Base-by-base conservation (phyloP, 2,329 filamentous ascomycete species). In the Diaporthe citriasiana region DNA sequence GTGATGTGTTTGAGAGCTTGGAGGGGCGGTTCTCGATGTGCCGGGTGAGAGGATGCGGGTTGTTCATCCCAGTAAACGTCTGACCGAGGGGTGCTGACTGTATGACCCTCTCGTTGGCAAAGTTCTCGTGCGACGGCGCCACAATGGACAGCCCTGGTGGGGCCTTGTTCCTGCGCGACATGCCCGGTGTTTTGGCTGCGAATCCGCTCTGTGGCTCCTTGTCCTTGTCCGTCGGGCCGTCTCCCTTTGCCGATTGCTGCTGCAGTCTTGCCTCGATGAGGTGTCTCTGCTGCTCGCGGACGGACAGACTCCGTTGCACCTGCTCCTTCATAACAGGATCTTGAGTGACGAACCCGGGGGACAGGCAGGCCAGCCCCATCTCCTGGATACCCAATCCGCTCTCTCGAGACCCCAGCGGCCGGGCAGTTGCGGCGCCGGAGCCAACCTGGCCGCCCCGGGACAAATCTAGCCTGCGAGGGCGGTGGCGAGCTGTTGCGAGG, bases 291-390 rank as follows among this genome's bases (percentile, higher is more conserved):
- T 98, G 95, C 78, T 99, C 96, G 76, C 95, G 90, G 40, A 99
- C 95, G 59, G 94, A 95, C 83, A 98, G 91, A 83, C 97, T 98
- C 78, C 96, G 92, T 84, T 98, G 95, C 70, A 99, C 87, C 83
- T 98, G 95, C 83, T 98, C 95, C 81, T 97, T 93, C 95, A 98
- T 97, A 27, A 93, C 90, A n/a, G 97, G 96, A 83, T 99, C 95
- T 79, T 98, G 94, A 22, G 97, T 98, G 77, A 97, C 92, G 80
- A 99, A 98, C 71, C 97, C 97, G 0, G 97, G 97, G 2, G 97
- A 98, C 72, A 99, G 87, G 80, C 97, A 99, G 55, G 96, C 96
- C 73, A 98, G 89, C 73, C 97, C 97, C 35, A 98, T 94, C 83
- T 98, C 95, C 79, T 97, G 95, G 80, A 98, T 96, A 55, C 89